Base-by-base conservation (phyloP, 2,329 filamentous ascomycete species). In the Trichoderma cornu-damae region DNA sequence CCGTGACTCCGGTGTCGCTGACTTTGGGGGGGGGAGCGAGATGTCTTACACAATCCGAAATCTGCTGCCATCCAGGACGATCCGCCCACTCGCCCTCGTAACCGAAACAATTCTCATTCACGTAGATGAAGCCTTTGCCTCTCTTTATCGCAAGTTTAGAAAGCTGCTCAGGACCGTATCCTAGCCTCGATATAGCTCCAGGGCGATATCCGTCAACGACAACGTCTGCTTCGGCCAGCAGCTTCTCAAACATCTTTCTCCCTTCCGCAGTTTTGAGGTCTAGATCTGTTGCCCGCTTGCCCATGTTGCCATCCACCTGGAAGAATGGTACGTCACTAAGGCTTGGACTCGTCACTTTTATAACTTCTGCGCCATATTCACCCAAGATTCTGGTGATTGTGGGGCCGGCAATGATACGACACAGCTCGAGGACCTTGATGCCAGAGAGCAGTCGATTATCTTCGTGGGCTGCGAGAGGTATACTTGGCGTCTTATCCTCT, bases 381-480 rank as follows among this genome's bases (percentile, higher is more conserved):
- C 85, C 86, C 0, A 91, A 77, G 1, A 84, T 84, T 28, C 86
- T 81, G 3, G 83, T 83, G 62, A 90, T 84, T 4, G 85, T 82
- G n/a, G 87, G 87, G 0, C 87, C 87, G 3, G 88, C 88, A 61
- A 91, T 89, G 65, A 90, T 85, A 38, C 87, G 83, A 66, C 86
- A 88, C 28, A 91, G 73, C 66, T 92, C 88, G 4, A 91, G 77
- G 5, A 91, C 87, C 62, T 86, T 87, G 68, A 90, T 77, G 0
- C 87, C 87, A 66, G 77, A 59, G 74, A 83, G 64, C 63, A 74
- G 70, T 9, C 70, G 70, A 6, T 56, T 61, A 2, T 62, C 59
- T 2, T 61, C 46, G 1, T 20, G 61, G 3, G 57, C 40, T 9
- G 66, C 58, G 51, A 83, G 64, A 6, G 73, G 74, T 3, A 70